Conservation (phyloP, 2,329 filamentous ascomycete genomes). For the Alternaria novae-zelandiae region DNA sequence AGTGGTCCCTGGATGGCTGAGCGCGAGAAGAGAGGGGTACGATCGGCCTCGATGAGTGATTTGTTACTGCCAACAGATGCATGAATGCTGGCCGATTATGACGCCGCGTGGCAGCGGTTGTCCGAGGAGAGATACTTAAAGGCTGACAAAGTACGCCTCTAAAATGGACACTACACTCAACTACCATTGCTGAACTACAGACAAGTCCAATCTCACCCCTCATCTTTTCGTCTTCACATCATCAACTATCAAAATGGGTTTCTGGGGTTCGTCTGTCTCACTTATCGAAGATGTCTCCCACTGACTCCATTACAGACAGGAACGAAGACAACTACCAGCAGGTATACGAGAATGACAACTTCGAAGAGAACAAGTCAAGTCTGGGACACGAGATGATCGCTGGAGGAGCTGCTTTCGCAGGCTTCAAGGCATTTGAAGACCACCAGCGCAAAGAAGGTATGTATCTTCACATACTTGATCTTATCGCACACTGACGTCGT, state of each 20-base stretch:
- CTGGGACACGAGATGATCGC: constrained; percentile 76
- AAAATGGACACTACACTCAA: background rate
- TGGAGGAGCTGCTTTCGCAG: constrained; percentile 78
- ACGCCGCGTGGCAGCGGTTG: constrained; percentile 14
- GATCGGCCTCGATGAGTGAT: constrained; percentile 19
- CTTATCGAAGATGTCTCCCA: background rate
- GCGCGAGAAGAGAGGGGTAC: constrained; percentile 26
- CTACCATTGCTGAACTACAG: background rate
- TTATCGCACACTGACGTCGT: constrained; percentile 1
- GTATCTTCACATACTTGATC: constrained; percentile 17
- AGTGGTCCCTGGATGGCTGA: constrained; percentile 28
- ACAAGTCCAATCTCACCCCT: background rate
- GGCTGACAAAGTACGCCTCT: background rate
- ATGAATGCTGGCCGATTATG: constrained; percentile 7
- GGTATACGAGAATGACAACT: constrained; percentile 58
- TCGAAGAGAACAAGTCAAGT: constrained; percentile 63
- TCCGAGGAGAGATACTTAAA: constrained; percentile 23
- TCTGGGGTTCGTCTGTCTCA: constrained; percentile 47
- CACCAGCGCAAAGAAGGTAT: constrained; percentile 72
- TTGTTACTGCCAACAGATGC: constrained; percentile 8
- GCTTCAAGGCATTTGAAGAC: constrained; percentile 81
- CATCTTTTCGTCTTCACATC: background rate
- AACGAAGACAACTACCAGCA: constrained; percentile 61
- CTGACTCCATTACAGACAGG: constrained; percentile 51
- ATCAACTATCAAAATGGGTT: constrained; percentile 48